Conservation (phyloP, 2,329 filamentous ascomycete species). For the Alternaria sp. region DNA sequence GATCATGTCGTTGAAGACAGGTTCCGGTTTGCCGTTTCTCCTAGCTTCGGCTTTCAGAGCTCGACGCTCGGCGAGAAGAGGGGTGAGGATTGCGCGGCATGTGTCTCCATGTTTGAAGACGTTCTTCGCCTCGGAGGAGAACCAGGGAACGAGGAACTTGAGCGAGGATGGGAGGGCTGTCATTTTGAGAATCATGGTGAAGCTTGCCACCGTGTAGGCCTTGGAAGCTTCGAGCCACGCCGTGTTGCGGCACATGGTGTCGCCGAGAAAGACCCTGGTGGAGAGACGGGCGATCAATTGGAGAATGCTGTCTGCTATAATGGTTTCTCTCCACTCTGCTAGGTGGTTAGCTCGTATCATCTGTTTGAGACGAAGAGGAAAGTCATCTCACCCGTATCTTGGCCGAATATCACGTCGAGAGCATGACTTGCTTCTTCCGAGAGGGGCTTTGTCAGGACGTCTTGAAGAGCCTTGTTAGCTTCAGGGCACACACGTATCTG, state of each 20-base stretch:
- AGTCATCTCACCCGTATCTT: not conserved
- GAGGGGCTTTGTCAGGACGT: not conserved
- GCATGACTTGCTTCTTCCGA: not conserved
- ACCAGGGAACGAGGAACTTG: not conserved
- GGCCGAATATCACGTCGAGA: not conserved
- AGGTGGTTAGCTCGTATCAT: not conserved
- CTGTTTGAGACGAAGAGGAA: not conserved
- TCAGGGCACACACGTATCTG: no score
- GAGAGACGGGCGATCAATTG: slow-evolving; percentile 1
- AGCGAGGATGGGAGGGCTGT: not conserved
- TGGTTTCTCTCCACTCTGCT: not conserved
- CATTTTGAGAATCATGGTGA: not conserved
- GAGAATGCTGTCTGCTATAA: not conserved
- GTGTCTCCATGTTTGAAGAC: not conserved
- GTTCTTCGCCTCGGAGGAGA: not conserved
- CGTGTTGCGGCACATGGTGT: slow-evolving; percentile 45
- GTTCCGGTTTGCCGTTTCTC: not conserved
- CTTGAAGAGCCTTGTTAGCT: not conserved
- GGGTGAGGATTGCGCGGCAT: not conserved
- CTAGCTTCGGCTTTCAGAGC: not conserved
- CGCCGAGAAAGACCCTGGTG: slow-evolving; percentile 43
- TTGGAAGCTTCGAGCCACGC: slow-evolving; percentile 47
- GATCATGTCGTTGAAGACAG: not conserved
- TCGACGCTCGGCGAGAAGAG: not conserved
- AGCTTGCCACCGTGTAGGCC: slow-evolving; percentile 33